Base-by-base conservation (phyloP, 2,329 filamentous ascomycete genomes). In the Fusarium goolgardi region DNA sequence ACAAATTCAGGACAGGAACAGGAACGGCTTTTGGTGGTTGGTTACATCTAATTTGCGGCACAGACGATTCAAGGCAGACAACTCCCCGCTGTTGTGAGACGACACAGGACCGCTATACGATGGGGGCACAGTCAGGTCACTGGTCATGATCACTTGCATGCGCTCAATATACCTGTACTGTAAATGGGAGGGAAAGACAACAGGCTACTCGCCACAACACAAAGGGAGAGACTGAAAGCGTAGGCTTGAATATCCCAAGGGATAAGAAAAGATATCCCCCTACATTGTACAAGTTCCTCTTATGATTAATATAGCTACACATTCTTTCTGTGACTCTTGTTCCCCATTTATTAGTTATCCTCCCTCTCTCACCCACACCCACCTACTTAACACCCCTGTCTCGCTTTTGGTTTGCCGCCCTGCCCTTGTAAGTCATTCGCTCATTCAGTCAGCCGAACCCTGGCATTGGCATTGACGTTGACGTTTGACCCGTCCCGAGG, bases 371-470 rank as follows among this genome's bases (percentile, higher is more conserved):
- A 29, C 41, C 3, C 23, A 25, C 25, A 29, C 41, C 3, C 23
- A 25, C 40, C 8, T 15, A 49, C 31, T n/a, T 34, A 15, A 40
- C 25, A 35, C 60, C 65, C 65, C 43, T 65, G 60, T 57, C 57
- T 61, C 55, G 62, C 34, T 52, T 51, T 46, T 64, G 45, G 63
- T 46, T 69, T 69, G 47, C 45, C 37, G 55, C 65, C 65, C 65
- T 68, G 51, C 65, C 65, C 65, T 68, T 69, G 65, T 63, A 70
- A 69, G 64, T 57, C 63, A 67, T 34, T 50, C 32, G 16, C 15
- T 27, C 32, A 50, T 49, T 23, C 49, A 41, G 27, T 32, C 51
- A 55, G 41, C 61, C 40, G 39, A 58, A 57, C 60, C 66, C 59
- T 70, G 59, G 56, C 43, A 55, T 55, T 44, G 57, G 66, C 47